These are phyloP conservation scores for Tricholoma sp. DNA, from an alignment of 768 basidiomycete genomes.

Conservation along the genomic window DNA sequence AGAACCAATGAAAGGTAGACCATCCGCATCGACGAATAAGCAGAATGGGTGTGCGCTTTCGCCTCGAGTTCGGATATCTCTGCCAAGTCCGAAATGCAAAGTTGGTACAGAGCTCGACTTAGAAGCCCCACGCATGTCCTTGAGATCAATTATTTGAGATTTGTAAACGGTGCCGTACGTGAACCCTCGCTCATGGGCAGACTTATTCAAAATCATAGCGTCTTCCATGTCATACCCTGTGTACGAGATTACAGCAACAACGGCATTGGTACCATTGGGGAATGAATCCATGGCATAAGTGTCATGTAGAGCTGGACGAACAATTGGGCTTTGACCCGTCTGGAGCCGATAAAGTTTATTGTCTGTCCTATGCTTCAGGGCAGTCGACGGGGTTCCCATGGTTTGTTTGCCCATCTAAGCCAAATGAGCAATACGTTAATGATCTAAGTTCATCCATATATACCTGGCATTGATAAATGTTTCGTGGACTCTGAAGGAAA, in stretches of 20 bases:
- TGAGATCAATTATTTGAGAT: slow-evolving; percentile 85
- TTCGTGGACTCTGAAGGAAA: slow-evolving; percentile 66
- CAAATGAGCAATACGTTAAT: background rate
- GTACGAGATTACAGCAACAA: slow-evolving; percentile 99
- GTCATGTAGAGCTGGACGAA: slow-evolving; percentile 87
- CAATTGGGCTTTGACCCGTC: slow-evolving; percentile 91
- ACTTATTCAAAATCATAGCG: slow-evolving; percentile 99
- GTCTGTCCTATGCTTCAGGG: slow-evolving; percentile 88
- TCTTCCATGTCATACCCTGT: slow-evolving; percentile 99
- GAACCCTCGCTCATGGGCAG: slow-evolving; percentile 96
- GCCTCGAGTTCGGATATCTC: slow-evolving; percentile 55
- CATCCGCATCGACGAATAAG: slow-evolving; percentile 71
- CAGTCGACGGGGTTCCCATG: slow-evolving; percentile 97
- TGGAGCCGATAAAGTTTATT: slow-evolving; percentile 98
- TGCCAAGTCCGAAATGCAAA: slow-evolving; percentile 87
- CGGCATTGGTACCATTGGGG: slow-evolving; percentile 96
- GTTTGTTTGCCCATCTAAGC: slow-evolving; percentile 98
- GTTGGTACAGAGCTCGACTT: slow-evolving; percentile 52
- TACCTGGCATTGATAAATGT: slow-evolving; percentile 93
- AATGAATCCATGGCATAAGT: slow-evolving; percentile 98
- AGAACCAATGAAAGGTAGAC: slow-evolving; percentile 75
- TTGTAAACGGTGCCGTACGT: slow-evolving; percentile 97
- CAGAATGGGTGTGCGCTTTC: slow-evolving; percentile 39
- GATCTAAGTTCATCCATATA: slow-evolving; percentile 5
- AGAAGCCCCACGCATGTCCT: slow-evolving; percentile 65